Evolutionary conservation across 2,329 filamentous ascomycete species (phyloP).

Genomic region (Fusarium sp.): DNA sequence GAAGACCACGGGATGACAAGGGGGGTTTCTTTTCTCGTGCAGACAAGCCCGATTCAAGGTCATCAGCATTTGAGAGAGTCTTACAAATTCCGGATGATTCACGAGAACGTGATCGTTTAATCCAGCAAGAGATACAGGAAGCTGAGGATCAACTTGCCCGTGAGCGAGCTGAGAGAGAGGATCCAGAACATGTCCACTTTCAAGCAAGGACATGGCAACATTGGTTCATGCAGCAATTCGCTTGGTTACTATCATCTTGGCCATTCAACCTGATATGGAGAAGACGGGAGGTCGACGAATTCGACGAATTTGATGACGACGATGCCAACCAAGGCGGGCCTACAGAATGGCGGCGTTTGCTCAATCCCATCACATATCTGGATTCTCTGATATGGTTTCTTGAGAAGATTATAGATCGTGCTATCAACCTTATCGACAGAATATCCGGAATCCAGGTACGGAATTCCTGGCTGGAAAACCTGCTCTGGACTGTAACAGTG

Average conservation of each 20-base stretch:
- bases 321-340: conserved; percentile 24
- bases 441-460: conserved; percentile 16
- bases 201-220: conserved; percentile 31
- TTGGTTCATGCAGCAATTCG: conserved; percentile 41
- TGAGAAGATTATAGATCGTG: conserved; percentile 38
- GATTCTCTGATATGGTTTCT: conserved; percentile 45
- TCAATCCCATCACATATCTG: conserved; percentile 53
- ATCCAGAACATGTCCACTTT: neutral
- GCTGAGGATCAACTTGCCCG: conserved; percentile 35
- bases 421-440: conserved; percentile 35
- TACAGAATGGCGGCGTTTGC: conserved; percentile 46
- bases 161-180: conserved; percentile 27
- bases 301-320: conserved; percentile 32
- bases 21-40: conserved; percentile 26
- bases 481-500: conserved; percentile 3
- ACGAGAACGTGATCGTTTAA: conserved; percentile 31
- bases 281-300: neutral
- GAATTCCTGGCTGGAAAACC: neutral
- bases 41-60: neutral
- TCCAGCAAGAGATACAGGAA: conserved; percentile 41
- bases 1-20: neutral
- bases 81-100: conserved; percentile 20
- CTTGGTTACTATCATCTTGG: conserved; percentile 42
- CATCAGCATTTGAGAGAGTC: conserved; percentile 16
- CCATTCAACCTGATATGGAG: conserved; percentile 31